Base-by-base conservation (phyloP, 805 yeast genomes). In the Candida nitratophila region DNA sequence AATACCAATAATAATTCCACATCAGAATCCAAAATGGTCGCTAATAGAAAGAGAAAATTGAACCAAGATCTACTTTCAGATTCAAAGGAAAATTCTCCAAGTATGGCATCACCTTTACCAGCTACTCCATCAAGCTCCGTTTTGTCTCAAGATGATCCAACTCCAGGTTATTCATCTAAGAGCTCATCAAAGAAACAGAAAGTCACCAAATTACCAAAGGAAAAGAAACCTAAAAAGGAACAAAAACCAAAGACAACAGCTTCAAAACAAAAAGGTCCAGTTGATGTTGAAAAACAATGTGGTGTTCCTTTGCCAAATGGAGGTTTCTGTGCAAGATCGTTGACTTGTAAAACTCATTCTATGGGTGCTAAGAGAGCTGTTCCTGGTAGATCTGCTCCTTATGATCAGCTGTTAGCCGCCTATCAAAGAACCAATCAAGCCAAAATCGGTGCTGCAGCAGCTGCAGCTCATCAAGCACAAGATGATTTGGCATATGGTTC, bases 341-440 rank as follows among this genome's bases (percentile, higher is more conserved):
- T 93, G 47, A 93, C 99, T 0, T 93, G 99, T 73, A 93, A 93
- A 60, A 89, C 97, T 0, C 99, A 93, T 64, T 87, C 98, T 1
- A 90, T 93, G 96, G 97, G 97, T 30, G 96, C 97, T 24, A 93
- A 93, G 57, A 77, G 99, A 54, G 90, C 96, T 1, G 99, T 93
- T 19, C 81, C 79, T 16, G 99, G 99, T 11, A 75, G 99, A 54
- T 81, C 95, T 31, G 90, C 93, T 8, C 89, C 96, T 0, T 93
- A 89, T 65, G 99, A 93, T 61, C 81, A 79, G 26, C 69, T 93
- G 43, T 69, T 93, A 44, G 88, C 90, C 19, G 90, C 88, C 16
- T 90, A 91, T 59, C 99, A 93, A 66, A 81, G 89, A 54, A 79
- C 87, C 54, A 91, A 91, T 60, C 97, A 93, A 63, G 91, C 95